Conservation (phyloP, 2,329 filamentous ascomycete genomes). For the Kalmusia sp. region DNA sequence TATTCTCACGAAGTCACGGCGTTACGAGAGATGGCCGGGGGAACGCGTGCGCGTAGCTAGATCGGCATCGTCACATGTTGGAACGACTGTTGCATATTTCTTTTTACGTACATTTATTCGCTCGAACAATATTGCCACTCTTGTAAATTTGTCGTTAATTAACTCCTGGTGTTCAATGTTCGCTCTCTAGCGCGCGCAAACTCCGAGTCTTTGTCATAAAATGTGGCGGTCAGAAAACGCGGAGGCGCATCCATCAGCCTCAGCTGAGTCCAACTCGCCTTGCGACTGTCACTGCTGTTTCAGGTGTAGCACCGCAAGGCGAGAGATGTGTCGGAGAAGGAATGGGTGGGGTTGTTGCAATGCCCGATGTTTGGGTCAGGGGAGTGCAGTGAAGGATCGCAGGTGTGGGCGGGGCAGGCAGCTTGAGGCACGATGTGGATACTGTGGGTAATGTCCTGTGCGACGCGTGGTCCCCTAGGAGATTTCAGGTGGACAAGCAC, state of each 20-base stretch:
- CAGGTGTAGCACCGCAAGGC: neutral
- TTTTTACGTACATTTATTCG: neutral
- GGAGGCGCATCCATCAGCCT: neutral
- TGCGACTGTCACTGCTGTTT: neutral
- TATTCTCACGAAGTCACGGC: too few relatives aligned
- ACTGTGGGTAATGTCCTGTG: too few relatives aligned
- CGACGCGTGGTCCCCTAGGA: too few relatives aligned
- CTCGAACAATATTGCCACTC: too few relatives aligned
- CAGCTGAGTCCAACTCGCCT: neutral
- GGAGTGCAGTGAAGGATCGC: neutral
- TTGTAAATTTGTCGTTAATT: too few relatives aligned
- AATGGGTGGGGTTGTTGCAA: neutral
- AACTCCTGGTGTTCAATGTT: too few relatives aligned
- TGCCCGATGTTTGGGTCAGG: neutral
- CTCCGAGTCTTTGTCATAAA: neutral
- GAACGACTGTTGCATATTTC: neutral
- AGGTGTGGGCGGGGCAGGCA: too few relatives aligned
- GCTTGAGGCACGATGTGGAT: neutral
- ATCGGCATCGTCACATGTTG: neutral
- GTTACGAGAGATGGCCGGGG: too few relatives aligned
- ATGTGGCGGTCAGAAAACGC: constrained; percentile 1
- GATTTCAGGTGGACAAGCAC: too few relatives aligned
- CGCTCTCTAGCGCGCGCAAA: too few relatives aligned
- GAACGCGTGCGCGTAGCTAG: neutral
- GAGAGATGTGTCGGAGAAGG: neutral